Evolutionary conservation across 768 basidiomycete species (phyloP).

Genomic region (Russula virescens): DNA sequence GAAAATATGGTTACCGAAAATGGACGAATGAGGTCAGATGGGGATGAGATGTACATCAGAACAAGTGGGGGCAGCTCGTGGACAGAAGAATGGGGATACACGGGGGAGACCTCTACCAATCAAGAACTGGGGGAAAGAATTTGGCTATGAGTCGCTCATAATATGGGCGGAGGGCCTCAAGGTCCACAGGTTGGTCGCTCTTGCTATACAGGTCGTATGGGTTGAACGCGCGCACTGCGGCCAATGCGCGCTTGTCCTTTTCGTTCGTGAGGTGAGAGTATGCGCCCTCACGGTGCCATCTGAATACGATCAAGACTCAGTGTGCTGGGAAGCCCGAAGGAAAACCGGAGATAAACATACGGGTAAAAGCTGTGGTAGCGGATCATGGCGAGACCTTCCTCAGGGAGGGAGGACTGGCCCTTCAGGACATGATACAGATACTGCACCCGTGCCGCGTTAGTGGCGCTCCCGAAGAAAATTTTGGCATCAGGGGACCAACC

Average conservation of each 20-base stretch:
- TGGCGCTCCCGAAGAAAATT: neutral
- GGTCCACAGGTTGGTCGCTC: slow-evolving; percentile 60
- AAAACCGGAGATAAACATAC: slow-evolving; percentile 31
- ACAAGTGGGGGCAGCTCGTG: neutral
- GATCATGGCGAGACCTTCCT: slow-evolving; percentile 85
- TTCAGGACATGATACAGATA: slow-evolving; percentile 83
- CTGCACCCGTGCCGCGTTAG: slow-evolving; percentile 33
- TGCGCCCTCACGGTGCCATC: slow-evolving; percentile 86
- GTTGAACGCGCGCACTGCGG: slow-evolving; percentile 82
- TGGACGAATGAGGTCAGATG: slow-evolving; percentile 1
- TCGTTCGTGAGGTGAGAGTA: slow-evolving; percentile 76
- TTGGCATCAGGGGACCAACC: slow-evolving; percentile 38
- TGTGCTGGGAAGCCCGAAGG: neutral
- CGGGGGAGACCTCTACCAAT: slow-evolving; percentile 51
- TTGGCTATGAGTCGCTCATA: slow-evolving; percentile 78
- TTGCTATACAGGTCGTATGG: slow-evolving; percentile 95
- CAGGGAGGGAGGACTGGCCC: slow-evolving; percentile 73
- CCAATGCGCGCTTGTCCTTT: slow-evolving; percentile 56
- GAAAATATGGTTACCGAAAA: slow-evolving; percentile 1
- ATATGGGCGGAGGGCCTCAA: slow-evolving; percentile 67
- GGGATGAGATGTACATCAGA: slow-evolving; percentile 16
- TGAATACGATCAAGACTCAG: slow-evolving; percentile 25
- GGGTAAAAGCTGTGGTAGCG: slow-evolving; percentile 95
- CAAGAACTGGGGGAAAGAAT: slow-evolving; percentile 75
- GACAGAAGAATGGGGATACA: slow-evolving; percentile 8